Evolutionary conservation across 2,329 filamentous ascomycete genomes (phyloP).

Genomic region (Colletotrichum endophyticum): DNA sequence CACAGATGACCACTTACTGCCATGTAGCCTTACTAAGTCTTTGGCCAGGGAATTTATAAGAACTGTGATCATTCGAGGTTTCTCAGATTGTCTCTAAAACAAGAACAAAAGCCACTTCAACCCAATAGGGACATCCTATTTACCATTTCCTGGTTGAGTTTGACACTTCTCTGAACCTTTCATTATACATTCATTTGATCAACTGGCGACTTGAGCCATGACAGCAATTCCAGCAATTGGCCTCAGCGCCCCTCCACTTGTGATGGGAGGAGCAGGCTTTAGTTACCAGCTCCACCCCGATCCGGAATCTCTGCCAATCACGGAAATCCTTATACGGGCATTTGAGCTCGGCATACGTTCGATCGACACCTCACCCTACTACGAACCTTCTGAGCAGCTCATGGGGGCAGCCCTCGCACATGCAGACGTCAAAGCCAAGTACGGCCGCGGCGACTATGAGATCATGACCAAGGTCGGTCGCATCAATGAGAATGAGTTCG

Average conservation of each 20-base stretch:
- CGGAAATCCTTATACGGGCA: neutral
- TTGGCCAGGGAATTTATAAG: neutral
- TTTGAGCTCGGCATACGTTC: neutral
- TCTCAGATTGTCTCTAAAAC: neutral
- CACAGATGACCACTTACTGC: neutral
- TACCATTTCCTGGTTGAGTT: neutral
- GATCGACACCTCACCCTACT: neutral
- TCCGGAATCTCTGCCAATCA: neutral
- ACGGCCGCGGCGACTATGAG: neutral
- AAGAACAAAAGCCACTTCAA: neutral
- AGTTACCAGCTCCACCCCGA: neutral
- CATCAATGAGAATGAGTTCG: neutral
- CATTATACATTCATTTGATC: neutral
- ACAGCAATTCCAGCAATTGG: neutral
- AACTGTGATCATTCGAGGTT: neutral
- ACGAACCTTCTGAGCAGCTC: neutral
- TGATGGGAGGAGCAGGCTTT: neutral
- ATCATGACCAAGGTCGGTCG: neutral
- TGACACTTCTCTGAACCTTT: neutral
- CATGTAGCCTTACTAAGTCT: neutral
- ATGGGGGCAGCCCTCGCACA: neutral
- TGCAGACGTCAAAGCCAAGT: neutral
- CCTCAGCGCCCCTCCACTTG: neutral
- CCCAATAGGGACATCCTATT: neutral
- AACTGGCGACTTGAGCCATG: neutral